Base-by-base conservation (phyloP, 192 early-diverging fungal genomes). In the Coemansia sp. region DNA sequence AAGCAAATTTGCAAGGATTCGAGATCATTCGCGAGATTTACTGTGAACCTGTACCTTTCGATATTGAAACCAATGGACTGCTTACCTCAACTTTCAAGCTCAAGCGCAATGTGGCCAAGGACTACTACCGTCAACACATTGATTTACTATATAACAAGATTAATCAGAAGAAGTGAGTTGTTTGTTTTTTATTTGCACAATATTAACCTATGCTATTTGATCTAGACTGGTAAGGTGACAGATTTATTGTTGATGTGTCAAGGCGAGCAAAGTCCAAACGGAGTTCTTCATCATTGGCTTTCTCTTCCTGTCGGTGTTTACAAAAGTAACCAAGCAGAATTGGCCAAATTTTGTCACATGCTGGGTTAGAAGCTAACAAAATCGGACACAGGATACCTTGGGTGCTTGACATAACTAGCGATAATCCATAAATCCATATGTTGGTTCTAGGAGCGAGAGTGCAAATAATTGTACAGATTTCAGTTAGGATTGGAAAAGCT, bases 31-130 rank as follows among this genome's bases (percentile, higher is more conserved):
- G 86, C 46, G 84, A 73, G n/a, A 74, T 95, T 19, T 64, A 84
- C 63, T 72, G 94, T 17, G 88, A 88, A 6, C 31, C 87, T 14
- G 84, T 87, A 21, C 83, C 85, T 20, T 95, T 98, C 59, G 76
- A 88, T 5, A 82, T 94, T 20, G 91, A 95, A 22, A 75, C 76
- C 59, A 91, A 90, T 51, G 89, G 88, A 36, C 72, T 97, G 23
- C 75, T 95, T 51, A 95, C 95, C 0, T 93, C 95, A 9, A 93
- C 94, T 0, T 92, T 95, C 84, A 97, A 97, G 84, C 76, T 94
- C 54, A 96, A 93, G 74, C 84, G 95, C 66, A 86, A 89, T 57
- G 80, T 88, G 29, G 89, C 88, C 5, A 85, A 86, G 66, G 75
- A 85, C 19, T 71, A 82, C 27, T 94, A 90, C 75, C 72, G 83